Evolutionary conservation across 176 grass and related monocot species (phyloP), one percentile per base, ranked within the genome.

Genomic region (Rhynchospora pubera): DNA sequence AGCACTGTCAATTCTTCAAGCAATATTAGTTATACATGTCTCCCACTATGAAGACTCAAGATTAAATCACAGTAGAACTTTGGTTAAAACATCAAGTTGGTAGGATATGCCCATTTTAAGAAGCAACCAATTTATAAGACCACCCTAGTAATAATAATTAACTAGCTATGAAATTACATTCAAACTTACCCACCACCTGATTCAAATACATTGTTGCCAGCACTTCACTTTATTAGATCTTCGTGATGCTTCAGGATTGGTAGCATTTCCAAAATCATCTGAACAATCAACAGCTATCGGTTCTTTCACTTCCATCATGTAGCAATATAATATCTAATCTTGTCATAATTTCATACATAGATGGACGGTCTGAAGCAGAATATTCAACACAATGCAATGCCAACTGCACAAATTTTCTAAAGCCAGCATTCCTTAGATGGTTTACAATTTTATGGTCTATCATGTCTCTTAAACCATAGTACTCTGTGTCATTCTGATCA

Each of bases 301-400:
- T 61, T 62, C 11, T 22, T 60, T 8, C 59, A 62, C 9, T 24
- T 62, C 1, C 7, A 62, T 92, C 87, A 67, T 87, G 87, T 13
- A 76, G 91, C 72, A 92, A 85, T 87, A 90, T 90, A 22, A 85
- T 71, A 69, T 92, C 91, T 26, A 92, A 83, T 56, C 89, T 87
- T 85, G 87, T 87, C 10, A 92, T 80, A 5, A 92, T 85, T 66
- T 60, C 79, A 32, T 81, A 55, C 91, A 92, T 92, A 58, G 34
- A 11, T 14, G 85, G 88, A 23, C 85, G 85, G 53, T 13, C 22
- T 68, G 64, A 81, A 59, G 88, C 83, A 3, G 91, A 70, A 65
- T 90, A 85, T 69, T 90, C 65, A 5, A 92, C 84, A 85, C 91
- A 92, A 51, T 32, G 77, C 87, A 92, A 89, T 16, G 91, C 91